phyloP scores from a whole-genome alignment of 352 stramenopile species.

The Globisporangium sylvaticum region DNA sequence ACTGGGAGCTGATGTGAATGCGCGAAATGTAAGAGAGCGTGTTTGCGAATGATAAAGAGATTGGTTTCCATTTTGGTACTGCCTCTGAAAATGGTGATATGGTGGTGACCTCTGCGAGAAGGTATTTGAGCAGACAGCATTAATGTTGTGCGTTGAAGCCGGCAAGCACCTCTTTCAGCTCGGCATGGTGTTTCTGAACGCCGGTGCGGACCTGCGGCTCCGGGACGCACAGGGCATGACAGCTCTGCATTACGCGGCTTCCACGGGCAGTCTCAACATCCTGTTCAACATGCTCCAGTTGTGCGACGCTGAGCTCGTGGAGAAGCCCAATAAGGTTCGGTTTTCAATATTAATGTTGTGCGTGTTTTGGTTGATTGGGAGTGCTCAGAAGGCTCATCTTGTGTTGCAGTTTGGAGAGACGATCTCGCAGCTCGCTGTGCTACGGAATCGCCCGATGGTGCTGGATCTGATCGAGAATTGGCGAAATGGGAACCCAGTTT shows the following conservation, averaged over 20 bases:
- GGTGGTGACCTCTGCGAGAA: conserved; percentile 17
- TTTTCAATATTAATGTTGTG: background rate
- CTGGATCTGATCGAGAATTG: conserved; percentile 40
- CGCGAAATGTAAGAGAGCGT: conserved; percentile 44
- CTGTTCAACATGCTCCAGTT: conserved; percentile 63
- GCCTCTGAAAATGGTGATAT: background rate
- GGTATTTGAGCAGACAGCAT: conserved; percentile 68
- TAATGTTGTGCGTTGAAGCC: conserved; percentile 69
- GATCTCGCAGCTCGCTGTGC: conserved; percentile 36
- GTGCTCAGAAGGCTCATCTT: background rate
- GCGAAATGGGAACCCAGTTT: conserved; percentile 32
- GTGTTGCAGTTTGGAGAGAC: conserved; percentile 51
- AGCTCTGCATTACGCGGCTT: conserved; percentile 60
- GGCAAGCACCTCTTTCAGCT: conserved; percentile 58
- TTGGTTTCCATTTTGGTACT: background rate
- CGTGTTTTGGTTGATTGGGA: background rate
- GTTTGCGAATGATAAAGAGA: background rate
- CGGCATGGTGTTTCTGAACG: conserved; percentile 73
- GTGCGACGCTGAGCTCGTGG: conserved; percentile 46
- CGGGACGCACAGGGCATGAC: conserved; percentile 78
- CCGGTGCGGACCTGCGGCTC: conserved; percentile 46
- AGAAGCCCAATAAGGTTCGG: conserved; percentile 56
- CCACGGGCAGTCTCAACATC: conserved; percentile 51
- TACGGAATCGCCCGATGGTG: conserved; percentile 34
- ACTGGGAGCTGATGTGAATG: conserved; percentile 62